A percentile compares a stretch with the other conserved stretches of the same genome.
These are phyloP conservation scores for Boletus rubescentipes DNA, from an alignment of 768 basidiomycete genomes.

Conservation along the genomic window DNA sequence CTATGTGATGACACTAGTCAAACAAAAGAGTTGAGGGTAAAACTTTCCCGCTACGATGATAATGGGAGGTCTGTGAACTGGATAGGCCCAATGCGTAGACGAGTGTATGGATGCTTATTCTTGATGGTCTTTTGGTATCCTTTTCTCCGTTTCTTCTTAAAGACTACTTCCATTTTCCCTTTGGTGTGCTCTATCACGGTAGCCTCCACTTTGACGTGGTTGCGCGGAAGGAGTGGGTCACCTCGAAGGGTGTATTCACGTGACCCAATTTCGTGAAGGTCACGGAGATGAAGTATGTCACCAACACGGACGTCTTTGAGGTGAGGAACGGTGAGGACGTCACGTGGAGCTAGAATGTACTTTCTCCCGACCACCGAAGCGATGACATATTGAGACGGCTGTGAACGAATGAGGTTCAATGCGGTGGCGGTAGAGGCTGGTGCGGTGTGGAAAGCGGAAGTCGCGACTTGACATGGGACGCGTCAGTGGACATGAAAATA, in stretches of 20 bases:
- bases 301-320: conserved; percentile 86
- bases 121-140: conserved; percentile 93
- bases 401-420: conserved; percentile 80
- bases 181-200: conserved; percentile 99
- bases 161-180: conserved; percentile 83
- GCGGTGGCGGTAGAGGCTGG: conserved; percentile 56
- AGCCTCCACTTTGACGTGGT: conserved; percentile 71
- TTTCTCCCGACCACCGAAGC: conserved; percentile 84
- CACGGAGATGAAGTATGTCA: conserved; percentile 75
- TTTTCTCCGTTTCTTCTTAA: conserved; percentile 99
- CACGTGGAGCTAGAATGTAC: conserved; percentile 87
- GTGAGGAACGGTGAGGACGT: conserved; percentile 91
- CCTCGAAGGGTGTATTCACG: conserved; percentile 91
- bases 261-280: conserved; percentile 93
- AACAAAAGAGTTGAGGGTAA: neutral
- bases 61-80: conserved; percentile 38
- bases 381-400: conserved; percentile 90
- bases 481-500: neutral
- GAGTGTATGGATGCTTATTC: conserved; percentile 95
- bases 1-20: neutral
- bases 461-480: conserved; percentile 10
- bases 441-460: conserved; percentile 33
- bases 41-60: conserved; percentile 23
- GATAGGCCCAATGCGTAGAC: conserved; percentile 88
- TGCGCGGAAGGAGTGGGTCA: conserved; percentile 64